Conservation (phyloP, 352 stramenopile genomes). For the Pythium biforme region DNA sequence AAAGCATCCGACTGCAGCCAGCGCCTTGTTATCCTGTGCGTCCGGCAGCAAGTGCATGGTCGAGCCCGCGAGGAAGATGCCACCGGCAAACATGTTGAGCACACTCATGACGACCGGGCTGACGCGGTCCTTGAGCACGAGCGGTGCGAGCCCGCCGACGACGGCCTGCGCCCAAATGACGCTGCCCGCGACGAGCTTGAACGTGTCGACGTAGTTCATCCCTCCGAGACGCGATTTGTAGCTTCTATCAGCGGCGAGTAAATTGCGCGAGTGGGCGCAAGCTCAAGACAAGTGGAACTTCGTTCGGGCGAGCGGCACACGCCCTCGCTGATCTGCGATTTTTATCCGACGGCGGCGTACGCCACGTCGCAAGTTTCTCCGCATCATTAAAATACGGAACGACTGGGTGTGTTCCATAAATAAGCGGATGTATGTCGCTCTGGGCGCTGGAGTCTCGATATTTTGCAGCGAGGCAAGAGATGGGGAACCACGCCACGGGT, state of each 20-base stretch:
- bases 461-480: neutral
- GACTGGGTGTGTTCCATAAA: constrained; percentile 4
- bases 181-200: constrained; percentile 61
- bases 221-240: no score
- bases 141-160: constrained; percentile 47
- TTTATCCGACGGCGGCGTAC: constrained; percentile 20
- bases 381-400: constrained; percentile 1
- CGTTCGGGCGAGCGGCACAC: no score
- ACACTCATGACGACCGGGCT: constrained; percentile 42
- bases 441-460: neutral
- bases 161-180: constrained; percentile 64
- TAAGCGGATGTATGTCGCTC: neutral
- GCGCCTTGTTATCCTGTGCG: constrained; percentile 60
- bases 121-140: constrained; percentile 43
- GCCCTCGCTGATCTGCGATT: constrained; percentile 8
- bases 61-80: constrained; percentile 78
- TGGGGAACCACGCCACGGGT: constrained; percentile 6
- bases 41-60: constrained; percentile 81
- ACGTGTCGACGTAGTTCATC: constrained; percentile 52
- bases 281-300: no score
- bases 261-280: neutral
- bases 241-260: no score
- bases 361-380: constrained; percentile 10
- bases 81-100: constrained; percentile 80
- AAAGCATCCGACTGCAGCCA: constrained; percentile 46